phyloP scores from a whole-genome alignment of 2,329 filamentous ascomycete genomes.

The Elsinoe perseae region DNA sequence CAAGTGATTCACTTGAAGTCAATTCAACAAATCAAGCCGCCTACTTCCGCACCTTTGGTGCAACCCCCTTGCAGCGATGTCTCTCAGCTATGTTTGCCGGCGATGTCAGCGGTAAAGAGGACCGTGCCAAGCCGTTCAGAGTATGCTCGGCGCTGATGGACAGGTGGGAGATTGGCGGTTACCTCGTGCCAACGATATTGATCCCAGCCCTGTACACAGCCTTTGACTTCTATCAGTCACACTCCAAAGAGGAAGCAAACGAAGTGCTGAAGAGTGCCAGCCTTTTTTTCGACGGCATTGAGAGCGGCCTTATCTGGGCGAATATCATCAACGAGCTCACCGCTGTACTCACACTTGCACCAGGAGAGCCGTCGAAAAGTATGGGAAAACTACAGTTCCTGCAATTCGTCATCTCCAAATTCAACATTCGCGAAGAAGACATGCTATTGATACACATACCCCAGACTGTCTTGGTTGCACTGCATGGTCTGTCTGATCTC shows the following conservation, averaged over 20 bases:
- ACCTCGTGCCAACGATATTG: conserved; percentile 83
- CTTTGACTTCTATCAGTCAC: conserved; percentile 60
- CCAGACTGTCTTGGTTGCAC: conserved; percentile 55
- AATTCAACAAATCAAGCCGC: conserved; percentile 47
- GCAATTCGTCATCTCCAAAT: conserved; percentile 74
- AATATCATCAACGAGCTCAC: conserved; percentile 23
- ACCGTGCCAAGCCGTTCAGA: conserved; percentile 76
- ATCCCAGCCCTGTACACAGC: conserved; percentile 77
- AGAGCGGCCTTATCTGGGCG: conserved; percentile 80
- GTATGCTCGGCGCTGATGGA: conserved; percentile 96
- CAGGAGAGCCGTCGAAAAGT: conserved; percentile 52
- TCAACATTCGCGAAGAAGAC: conserved; percentile 92
- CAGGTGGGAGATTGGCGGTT: conserved; percentile 89
- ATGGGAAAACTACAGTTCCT: conserved; percentile 61
- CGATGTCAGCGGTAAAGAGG: conserved; percentile 48
- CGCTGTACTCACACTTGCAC: conserved; percentile 29
- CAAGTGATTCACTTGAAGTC: conserved; percentile 35
- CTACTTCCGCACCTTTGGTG: conserved; percentile 76
- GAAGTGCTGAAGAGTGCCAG: conserved; percentile 90
- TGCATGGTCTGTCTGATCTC: conserved; percentile 35
- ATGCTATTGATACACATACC: conserved; percentile 86
- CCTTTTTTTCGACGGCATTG: conserved; percentile 94
- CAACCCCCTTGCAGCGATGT: conserved; percentile 64
- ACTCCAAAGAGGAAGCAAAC: conserved; percentile 62
- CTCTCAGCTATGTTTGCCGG: conserved; percentile 68